Conservation (phyloP, 2,329 filamentous ascomycete species). For the Penicillium paneum region DNA sequence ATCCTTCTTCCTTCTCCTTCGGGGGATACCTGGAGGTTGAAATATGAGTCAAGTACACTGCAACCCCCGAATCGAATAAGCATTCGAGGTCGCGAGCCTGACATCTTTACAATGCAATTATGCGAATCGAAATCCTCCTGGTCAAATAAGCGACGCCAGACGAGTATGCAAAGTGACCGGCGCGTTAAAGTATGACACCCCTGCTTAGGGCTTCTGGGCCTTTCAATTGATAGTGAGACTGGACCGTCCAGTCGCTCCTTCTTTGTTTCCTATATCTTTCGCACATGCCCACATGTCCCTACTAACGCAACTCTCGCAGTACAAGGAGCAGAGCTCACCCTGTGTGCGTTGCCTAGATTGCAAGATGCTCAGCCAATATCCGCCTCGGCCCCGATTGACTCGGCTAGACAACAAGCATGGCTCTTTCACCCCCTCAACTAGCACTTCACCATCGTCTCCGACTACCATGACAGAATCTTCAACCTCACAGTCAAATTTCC, state of each 20-base stretch:
- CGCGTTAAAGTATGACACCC: constrained; percentile 5
- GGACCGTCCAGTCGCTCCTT: neutral
- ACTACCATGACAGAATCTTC: neutral
- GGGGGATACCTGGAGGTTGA: neutral
- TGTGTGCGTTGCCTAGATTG: constrained; percentile 12
- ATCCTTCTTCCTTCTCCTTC: neutral
- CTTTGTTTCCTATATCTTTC: neutral
- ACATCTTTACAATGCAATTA: neutral
- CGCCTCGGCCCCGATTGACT: constrained; percentile 15
- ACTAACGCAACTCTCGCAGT: neutral
- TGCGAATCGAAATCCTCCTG: neutral
- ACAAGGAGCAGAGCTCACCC: constrained; percentile 2
- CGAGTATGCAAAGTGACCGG: constrained; percentile 4
- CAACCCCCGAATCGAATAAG: neutral
- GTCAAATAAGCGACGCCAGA: constrained; percentile 5
- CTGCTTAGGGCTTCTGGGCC: neutral
- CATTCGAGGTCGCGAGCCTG: neutral
- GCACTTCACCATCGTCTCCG: neutral
- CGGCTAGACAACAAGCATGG: constrained; percentile 14
- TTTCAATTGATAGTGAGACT: neutral
- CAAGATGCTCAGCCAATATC: constrained; percentile 14
- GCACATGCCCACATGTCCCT: neutral
- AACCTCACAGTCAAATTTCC: neutral
- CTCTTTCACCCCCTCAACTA: constrained; percentile 7
- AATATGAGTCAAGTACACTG: neutral